Evolutionary conservation across 768 basidiomycete genomes (phyloP), one percentile per base, ranked within the genome.

Genomic region (Boletus pseudo-olivaceus): DNA sequence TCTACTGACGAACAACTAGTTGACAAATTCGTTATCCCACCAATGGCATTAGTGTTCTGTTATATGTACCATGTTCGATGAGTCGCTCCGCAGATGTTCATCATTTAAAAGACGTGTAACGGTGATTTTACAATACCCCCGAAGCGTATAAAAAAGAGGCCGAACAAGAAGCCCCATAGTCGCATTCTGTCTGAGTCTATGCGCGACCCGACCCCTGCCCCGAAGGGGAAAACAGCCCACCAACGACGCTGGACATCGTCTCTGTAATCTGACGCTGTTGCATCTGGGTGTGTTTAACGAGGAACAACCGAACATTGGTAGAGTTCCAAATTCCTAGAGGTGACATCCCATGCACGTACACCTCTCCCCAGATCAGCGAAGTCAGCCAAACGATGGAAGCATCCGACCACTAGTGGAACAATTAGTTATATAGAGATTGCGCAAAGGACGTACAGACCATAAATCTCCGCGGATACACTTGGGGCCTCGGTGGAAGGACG

Each of bases 341-440:
- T 2, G 86, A 82, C 83, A 95, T 89, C 6, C 87, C 89, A 44
- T 88, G 86, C 20, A 97, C 88, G 66, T 95, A 99, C 19, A 96
- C 82, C 67, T 95, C 92, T 38, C 97, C 95, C 94, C 96, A 99
- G 20, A 95, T 85, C 49, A 98, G 73, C 1, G 91, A 93, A 5
- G 93, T 90, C 35, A 96, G 78, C 96, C 97, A 98, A 17, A 94
- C 80, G 55, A 89, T 77, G 3, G 93, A 94, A 2, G 91, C 87
- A 60, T 94, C 90, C 12, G 93, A 90, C 94, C 94, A 97, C 91
- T 95, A 53, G 9, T 43, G 11, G 8, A 44, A 39, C 50, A 49
- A 39, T 54, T 27, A 51, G 50, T 45, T 33, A n/a, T 2, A 30
- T 53, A 26, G 43, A 41, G 6, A 29, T 23, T 37, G 32, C 42